These are phyloP conservation scores for Tylopilus vinaceipallidus DNA, from an alignment of 768 basidiomycete genomes.

Conservation along the genomic window DNA sequence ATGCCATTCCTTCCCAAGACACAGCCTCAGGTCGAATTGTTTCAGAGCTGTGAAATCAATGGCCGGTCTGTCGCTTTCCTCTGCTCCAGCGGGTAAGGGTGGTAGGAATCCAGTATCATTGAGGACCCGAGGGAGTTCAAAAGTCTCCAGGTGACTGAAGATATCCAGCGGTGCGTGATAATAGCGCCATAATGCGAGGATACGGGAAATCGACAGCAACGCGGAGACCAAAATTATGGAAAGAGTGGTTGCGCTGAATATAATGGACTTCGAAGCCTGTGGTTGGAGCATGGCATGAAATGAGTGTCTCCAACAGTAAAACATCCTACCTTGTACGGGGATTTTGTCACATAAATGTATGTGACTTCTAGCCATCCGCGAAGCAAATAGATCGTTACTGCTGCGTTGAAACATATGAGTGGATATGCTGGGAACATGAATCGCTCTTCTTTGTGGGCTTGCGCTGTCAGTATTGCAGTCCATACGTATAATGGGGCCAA, in stretches of 20 bases:
- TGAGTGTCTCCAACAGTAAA: neutral
- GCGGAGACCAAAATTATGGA: conserved; percentile 63
- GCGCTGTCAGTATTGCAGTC: conserved; percentile 72
- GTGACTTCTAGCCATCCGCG: conserved; percentile 83
- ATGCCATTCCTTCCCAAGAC: conserved; percentile 95
- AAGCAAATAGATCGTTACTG: conserved; percentile 79
- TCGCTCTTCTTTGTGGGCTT: conserved; percentile 97
- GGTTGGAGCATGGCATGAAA: neutral
- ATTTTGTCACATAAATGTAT: conserved; percentile 75
- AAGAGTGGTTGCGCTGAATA: conserved; percentile 78
- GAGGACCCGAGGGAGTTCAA: conserved; percentile 80
- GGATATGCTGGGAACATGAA: conserved; percentile 97
- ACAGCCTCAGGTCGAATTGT: conserved; percentile 71
- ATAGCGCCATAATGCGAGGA: conserved; percentile 80
- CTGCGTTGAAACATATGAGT: conserved; percentile 90
- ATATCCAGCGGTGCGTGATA: conserved; percentile 87
- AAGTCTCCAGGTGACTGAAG: conserved; percentile 64
- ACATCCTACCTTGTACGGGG: conserved; percentile 73
- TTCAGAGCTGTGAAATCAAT: conserved; percentile 69
- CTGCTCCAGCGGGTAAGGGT: conserved; percentile 38
- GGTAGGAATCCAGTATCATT: conserved; percentile 67
- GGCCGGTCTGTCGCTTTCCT: conserved; percentile 44
- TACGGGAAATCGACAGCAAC: conserved; percentile 74
- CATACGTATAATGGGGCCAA: conserved; percentile 94
- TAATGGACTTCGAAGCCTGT: conserved; percentile 71